phyloP scores from a whole-genome alignment of 768 basidiomycete species.

The Xerocomellus amylosporus region DNA sequence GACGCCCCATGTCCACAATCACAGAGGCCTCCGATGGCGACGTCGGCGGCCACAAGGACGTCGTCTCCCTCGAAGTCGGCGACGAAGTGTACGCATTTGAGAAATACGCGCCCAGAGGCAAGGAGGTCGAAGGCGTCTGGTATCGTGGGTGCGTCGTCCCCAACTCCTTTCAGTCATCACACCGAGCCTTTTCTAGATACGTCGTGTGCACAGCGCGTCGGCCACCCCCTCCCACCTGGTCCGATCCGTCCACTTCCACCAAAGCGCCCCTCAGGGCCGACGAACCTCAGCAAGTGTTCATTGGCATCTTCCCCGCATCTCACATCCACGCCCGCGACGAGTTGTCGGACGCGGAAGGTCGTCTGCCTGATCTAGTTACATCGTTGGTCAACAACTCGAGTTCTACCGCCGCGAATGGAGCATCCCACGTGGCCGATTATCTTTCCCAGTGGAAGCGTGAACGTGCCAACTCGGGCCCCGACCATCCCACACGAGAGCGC shows the following conservation, averaged over 20 bases:
- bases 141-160: constrained; percentile 79
- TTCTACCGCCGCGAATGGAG: constrained; percentile 23
- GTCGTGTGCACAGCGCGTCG: constrained; percentile 80
- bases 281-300: constrained; percentile 84
- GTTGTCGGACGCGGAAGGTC: constrained; percentile 82
- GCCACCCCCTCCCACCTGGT: constrained; percentile 64
- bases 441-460: constrained; percentile 45
- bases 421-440: constrained; percentile 45
- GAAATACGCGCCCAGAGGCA: constrained; percentile 70
- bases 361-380: constrained; percentile 71
- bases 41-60: constrained; percentile 62
- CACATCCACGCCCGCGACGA: constrained; percentile 87
- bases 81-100: constrained; percentile 98
- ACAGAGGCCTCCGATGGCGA: constrained; percentile 57
- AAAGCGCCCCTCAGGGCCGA: constrained; percentile 60
- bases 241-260: constrained; percentile 48
- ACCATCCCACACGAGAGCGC: constrained; percentile 32
- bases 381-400: constrained; percentile 43
- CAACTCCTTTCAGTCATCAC: not conserved
- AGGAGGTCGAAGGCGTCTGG: constrained; percentile 81
- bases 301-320: constrained; percentile 91
- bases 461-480: constrained; percentile 26
- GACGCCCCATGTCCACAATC: constrained; percentile 40
- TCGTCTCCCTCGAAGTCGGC: constrained; percentile 87
- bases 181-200: constrained; percentile 48